These are phyloP conservation scores for Trichoderma atroviride DNA, from an alignment of 2,329 filamentous ascomycete genomes.

Conservation along the genomic window DNA sequence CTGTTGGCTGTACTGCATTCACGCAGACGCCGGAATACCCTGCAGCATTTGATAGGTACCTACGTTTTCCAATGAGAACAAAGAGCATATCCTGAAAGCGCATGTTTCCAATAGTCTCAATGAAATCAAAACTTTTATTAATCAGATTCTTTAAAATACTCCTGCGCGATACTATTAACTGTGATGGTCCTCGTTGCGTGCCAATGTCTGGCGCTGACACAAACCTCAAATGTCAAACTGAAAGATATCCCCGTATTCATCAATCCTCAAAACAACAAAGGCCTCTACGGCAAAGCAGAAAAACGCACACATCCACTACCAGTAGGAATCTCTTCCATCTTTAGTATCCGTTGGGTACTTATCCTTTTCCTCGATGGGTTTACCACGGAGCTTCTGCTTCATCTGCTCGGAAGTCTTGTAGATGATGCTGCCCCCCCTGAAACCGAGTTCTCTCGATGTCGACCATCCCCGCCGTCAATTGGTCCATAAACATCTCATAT, in stretches of 20 bases:
- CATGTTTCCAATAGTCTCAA: neutral
- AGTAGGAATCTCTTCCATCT: neutral
- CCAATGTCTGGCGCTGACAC: neutral
- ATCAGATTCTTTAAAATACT: neutral
- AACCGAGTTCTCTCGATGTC: constrained; percentile 31
- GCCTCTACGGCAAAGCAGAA: no score
- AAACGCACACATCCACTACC: neutral
- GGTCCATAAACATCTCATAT: constrained; percentile 40
- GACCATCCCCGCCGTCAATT: constrained; percentile 39
- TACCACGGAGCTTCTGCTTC: constrained; percentile 17
- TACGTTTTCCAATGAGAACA: neutral
- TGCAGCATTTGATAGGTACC: neutral
- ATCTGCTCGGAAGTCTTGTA: constrained; percentile 32
- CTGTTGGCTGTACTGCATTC: neutral
- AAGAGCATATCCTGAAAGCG: neutral
- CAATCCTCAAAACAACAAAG: neutral
- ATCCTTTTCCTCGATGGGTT: neutral
- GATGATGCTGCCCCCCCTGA: constrained; percentile 35
- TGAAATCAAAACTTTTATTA: neutral
- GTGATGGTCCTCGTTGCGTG: neutral
- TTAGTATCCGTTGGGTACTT: neutral
- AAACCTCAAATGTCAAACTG: no score
- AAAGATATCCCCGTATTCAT: neutral
- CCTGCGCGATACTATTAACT: neutral
- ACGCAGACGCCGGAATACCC: neutral